These are phyloP conservation scores for Colletotrichum spinosum DNA, from an alignment of 2,329 filamentous ascomycete species.

Conservation along the genomic window DNA sequence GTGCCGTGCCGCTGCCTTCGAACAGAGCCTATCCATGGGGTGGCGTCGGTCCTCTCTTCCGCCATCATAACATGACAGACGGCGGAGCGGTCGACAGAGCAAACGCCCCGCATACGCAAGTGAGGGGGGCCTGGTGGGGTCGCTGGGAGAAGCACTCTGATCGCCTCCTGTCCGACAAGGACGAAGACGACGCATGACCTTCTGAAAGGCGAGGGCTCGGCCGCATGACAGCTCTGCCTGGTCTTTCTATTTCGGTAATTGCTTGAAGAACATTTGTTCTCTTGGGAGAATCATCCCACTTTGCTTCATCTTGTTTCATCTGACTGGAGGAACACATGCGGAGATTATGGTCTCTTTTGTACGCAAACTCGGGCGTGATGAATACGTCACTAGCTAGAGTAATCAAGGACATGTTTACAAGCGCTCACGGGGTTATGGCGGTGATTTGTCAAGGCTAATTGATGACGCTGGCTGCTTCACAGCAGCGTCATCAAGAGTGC, in stretches of 20 bases:
- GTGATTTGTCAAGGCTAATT: too few species aligned
- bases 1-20: constrained; percentile 40
- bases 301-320: constrained; percentile 8
- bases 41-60: constrained; percentile 49
- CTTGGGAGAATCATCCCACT: background rate
- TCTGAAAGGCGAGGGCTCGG: background rate
- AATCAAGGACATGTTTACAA: constrained; percentile 1
- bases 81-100: constrained; percentile 19
- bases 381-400: constrained; percentile 13
- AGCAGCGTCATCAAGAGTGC: background rate
- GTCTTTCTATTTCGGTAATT: background rate
- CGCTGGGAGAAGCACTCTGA: constrained; percentile 25
- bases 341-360: constrained; percentile 3
- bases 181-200: background rate
- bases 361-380: constrained; percentile 3
- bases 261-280: constrained; percentile 2
- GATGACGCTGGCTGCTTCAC: background rate
- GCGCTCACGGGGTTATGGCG: too few species aligned
- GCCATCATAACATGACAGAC: constrained; percentile 46
- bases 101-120: background rate
- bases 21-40: constrained; percentile 52
- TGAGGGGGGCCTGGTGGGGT: constrained; percentile 8
- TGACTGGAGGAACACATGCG: background rate
- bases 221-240: too few species aligned
- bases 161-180: background rate